Conservation (phyloP, 139 green algal species). For the Chlorella sp. region DNA sequence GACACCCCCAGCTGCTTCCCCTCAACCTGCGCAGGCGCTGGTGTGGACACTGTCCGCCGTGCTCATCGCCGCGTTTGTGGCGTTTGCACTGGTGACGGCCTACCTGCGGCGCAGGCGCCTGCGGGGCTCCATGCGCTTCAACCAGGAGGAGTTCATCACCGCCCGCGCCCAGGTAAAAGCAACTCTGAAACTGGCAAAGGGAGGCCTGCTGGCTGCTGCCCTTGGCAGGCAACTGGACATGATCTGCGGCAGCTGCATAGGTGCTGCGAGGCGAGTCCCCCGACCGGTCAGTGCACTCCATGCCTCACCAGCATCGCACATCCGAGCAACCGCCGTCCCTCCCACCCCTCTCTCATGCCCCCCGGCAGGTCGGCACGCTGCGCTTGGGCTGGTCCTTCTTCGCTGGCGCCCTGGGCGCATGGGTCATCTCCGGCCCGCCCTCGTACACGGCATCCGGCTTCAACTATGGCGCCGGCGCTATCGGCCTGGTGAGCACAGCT, state of each 20-base stretch:
- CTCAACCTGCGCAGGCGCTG: not conserved
- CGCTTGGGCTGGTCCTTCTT: conserved; percentile 80
- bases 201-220: no score
- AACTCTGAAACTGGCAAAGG: no score
- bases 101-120: conserved; percentile 1
- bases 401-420: conserved; percentile 75
- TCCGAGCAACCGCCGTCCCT: not conserved
- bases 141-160: conserved; percentile 71
- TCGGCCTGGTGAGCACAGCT: conserved; percentile 63
- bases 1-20: no score
- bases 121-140: not conserved
- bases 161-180: conserved; percentile 43
- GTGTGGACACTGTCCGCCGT: conserved; percentile 6
- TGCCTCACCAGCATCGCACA: no score
- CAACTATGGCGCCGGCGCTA: conserved; percentile 62
- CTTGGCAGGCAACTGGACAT: no score
- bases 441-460: conserved; percentile 57
- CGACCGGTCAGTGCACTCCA: no score
- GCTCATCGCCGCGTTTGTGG: conserved; percentile 11
- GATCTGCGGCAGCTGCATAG: no score
- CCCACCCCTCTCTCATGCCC: not conserved
- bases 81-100: conserved; percentile 13
- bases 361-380: conserved; percentile 31
- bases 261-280: no score
- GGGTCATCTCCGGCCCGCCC: conserved; percentile 68